Evolutionary conservation across 2,329 filamentous ascomycete species (phyloP).

Genomic region (Aspergillus tubingensis): DNA sequence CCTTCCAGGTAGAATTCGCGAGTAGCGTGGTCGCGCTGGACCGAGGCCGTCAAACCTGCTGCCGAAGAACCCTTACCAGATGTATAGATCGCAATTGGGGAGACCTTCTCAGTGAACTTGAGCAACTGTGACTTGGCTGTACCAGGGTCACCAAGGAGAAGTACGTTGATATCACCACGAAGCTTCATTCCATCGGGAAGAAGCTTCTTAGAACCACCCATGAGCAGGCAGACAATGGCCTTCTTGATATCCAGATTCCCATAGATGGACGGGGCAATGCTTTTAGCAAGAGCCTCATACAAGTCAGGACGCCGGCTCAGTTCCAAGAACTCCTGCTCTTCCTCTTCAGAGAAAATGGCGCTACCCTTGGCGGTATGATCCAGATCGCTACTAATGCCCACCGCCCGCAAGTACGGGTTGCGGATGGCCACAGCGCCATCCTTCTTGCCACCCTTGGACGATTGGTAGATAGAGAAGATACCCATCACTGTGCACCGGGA

Average conservation of each 20-base stretch:
- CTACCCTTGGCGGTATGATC: constrained; percentile 87
- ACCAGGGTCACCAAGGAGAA: constrained; percentile 94
- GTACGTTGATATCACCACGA: constrained; percentile 95
- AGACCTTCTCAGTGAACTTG: constrained; percentile 95
- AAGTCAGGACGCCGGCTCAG: constrained; percentile 87
- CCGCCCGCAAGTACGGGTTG: constrained; percentile 89
- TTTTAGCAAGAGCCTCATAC: constrained; percentile 86
- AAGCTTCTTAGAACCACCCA: constrained; percentile 97
- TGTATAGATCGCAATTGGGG: constrained; percentile 96
- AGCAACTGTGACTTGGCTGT: constrained; percentile 96
- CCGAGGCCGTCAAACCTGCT: constrained; percentile 94
- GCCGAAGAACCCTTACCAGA: constrained; percentile 98
- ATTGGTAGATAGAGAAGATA: constrained; percentile 97
- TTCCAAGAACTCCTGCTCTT: constrained; percentile 94
- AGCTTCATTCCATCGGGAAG: constrained; percentile 96
- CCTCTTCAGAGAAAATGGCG: constrained; percentile 84
- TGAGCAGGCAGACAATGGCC: constrained; percentile 86
- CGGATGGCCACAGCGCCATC: constrained; percentile 88
- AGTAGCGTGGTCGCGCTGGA: constrained; percentile 87
- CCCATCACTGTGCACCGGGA: constrained; percentile 94
- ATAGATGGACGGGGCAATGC: constrained; percentile 96
- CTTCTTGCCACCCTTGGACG: constrained; percentile 75
- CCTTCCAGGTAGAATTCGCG: constrained; percentile 98
- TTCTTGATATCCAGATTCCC: constrained; percentile 97
- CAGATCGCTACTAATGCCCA: constrained; percentile 86